Percentiles rank a stretch among this genome's conserved stretches.
Evolutionary conservation across 306 rosid species (phyloP).

Genomic region (Abrus pulchellus): DNA sequence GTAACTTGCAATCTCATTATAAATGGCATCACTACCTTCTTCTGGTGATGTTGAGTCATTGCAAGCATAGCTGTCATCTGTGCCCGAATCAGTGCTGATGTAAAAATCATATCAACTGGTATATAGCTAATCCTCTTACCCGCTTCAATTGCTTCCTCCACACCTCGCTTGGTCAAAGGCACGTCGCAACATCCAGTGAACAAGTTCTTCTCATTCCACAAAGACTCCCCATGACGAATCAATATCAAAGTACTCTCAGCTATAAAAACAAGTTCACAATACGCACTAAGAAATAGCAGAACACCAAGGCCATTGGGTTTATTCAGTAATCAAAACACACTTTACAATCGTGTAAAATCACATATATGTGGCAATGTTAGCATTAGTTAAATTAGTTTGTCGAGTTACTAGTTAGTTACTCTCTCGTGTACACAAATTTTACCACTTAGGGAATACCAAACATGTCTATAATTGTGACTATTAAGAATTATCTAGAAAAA

Average conservation of each 20-base stretch:
- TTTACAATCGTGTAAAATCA: slow-evolving; percentile 11
- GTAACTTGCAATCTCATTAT: not conserved
- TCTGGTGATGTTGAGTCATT: slow-evolving; percentile 85
- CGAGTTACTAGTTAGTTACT: not conserved
- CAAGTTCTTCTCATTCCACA: slow-evolving; percentile 95
- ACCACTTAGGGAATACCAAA: not conserved
- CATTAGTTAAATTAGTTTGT: not conserved
- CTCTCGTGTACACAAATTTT: not conserved
- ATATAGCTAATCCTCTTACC: slow-evolving; percentile 93
- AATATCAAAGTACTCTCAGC: slow-evolving; percentile 85
- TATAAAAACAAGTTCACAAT: slow-evolving; percentile 39
- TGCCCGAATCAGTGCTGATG: slow-evolving; percentile 87
- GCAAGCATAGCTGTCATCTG: slow-evolving; percentile 99
- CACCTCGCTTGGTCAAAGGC: slow-evolving; percentile 89
- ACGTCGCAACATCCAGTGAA: slow-evolving; percentile 98
- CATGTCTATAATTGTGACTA: not conserved
- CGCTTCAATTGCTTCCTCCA: slow-evolving; percentile 95
- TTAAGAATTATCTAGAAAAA: not conserved
- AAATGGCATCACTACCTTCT: slow-evolving; percentile 63
- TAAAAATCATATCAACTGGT: slow-evolving; percentile 85
- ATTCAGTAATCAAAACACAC: not conserved
- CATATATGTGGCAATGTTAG: not conserved
- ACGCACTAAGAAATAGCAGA: slow-evolving; percentile 18
- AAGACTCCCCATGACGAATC: slow-evolving; percentile 92
- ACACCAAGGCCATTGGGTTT: not conserved